Conservation (phyloP, 1,139 yeast genomes). For the Candida gigantensis region DNA sequence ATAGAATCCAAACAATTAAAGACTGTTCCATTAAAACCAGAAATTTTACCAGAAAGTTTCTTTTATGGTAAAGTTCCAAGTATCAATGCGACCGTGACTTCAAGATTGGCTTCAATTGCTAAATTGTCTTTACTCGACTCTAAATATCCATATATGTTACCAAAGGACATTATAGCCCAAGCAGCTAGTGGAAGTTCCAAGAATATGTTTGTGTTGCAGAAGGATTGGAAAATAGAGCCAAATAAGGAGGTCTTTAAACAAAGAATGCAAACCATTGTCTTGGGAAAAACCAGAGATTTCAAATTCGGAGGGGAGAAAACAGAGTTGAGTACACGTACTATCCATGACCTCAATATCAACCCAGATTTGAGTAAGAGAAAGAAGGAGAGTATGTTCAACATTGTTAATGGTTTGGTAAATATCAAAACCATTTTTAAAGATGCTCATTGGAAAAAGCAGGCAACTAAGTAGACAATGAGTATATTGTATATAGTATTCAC, state of each 20-base stretch:
- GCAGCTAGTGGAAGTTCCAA: slow-evolving; percentile 22
- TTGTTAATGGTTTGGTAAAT: slow-evolving; percentile 28
- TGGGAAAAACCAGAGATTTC: slow-evolving; percentile 28
- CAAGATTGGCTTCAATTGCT: slow-evolving; percentile 46
- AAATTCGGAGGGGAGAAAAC: slow-evolving; percentile 13
- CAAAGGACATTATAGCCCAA: slow-evolving; percentile 34
- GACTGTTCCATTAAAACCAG: slow-evolving; percentile 24
- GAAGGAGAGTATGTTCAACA: slow-evolving; percentile 31
- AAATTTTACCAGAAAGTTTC: slow-evolving; percentile 31
- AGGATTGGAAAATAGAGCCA: slow-evolving; percentile 31
- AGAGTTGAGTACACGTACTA: slow-evolving; percentile 6
- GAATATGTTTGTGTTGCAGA: slow-evolving; percentile 38
- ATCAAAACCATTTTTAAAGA: slow-evolving; percentile 28
- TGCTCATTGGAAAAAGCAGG: slow-evolving; percentile 32
- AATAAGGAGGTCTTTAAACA: slow-evolving; percentile 24
- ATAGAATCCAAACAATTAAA: slow-evolving; percentile 18
- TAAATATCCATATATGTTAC: slow-evolving; percentile 45
- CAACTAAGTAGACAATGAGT: not conserved
- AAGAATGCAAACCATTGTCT: slow-evolving; percentile 34
- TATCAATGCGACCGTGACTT: slow-evolving; percentile 29
- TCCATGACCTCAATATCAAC: slow-evolving; percentile 30
- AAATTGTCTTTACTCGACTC: slow-evolving; percentile 41
- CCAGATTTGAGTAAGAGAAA: slow-evolving; percentile 29
- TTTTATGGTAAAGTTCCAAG: slow-evolving; percentile 42
- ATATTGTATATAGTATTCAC: slow-evolving; percentile 3